Evolutionary conservation across 495 filamentous ascomycete genomes (phyloP).

Genomic region (Penicillium bialowiezense): DNA sequence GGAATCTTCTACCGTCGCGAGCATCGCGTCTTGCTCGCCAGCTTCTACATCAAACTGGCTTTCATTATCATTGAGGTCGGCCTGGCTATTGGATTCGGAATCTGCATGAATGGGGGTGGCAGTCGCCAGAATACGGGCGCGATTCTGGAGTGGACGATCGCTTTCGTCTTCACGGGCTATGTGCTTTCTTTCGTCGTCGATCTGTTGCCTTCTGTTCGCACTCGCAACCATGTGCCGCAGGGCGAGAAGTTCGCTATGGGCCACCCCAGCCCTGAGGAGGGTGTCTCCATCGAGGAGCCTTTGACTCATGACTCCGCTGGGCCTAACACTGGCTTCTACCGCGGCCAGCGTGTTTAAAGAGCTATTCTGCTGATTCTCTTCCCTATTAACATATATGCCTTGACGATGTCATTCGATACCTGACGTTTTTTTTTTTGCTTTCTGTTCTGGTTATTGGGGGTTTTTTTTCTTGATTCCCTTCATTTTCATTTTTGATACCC

Average conservation of each 20-base stretch:
- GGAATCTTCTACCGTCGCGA: slow-evolving; percentile 69
- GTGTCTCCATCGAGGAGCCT: slow-evolving; percentile 33
- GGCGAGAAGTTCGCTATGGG: slow-evolving; percentile 39
- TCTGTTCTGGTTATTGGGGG: not conserved
- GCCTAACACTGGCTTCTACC: slow-evolving; percentile 27
- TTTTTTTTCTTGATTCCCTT: not conserved
- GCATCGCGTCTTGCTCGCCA: slow-evolving; percentile 66
- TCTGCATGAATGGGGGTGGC: slow-evolving; percentile 32
- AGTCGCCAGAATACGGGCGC: slow-evolving; percentile 53
- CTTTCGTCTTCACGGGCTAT: slow-evolving; percentile 88
- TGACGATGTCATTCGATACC: slow-evolving; percentile 2
- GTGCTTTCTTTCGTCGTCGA: slow-evolving; percentile 87
- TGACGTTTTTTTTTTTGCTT: not conserved
- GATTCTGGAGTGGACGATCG: slow-evolving; percentile 77
- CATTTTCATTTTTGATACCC: not conserved
- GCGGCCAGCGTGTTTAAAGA: slow-evolving; percentile 25
- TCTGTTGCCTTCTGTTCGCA: slow-evolving; percentile 73
- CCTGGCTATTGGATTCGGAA: slow-evolving; percentile 66
- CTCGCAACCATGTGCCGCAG: slow-evolving; percentile 50
- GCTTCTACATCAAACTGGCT: slow-evolving; percentile 76
- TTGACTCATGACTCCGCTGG: slow-evolving; percentile 39
- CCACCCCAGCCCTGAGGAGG: slow-evolving; percentile 5
- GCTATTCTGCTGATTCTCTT: not conserved
- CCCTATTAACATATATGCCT: slow-evolving; percentile 1
- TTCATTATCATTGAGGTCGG: slow-evolving; percentile 79